Base-by-base conservation (phyloP, 2,329 filamentous ascomycete genomes). In the Verticillium alfalfae region DNA sequence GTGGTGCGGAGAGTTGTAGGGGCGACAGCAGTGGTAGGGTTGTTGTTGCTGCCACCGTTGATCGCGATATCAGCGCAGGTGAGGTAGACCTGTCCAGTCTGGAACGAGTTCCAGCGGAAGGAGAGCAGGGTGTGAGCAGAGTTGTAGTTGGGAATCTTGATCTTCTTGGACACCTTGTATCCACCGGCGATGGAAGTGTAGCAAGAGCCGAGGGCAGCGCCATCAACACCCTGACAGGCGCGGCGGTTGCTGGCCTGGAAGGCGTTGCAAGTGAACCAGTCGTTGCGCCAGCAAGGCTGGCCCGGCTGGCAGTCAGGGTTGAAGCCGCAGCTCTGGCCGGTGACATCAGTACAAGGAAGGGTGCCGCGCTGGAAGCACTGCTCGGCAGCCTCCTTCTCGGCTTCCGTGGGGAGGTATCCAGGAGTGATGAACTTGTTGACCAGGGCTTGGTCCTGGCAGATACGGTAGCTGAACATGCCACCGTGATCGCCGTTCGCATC, bases 401-500 rank as follows among this genome's bases (percentile, higher is more conserved):
- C 78, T 0, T 78, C 70, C 2, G 80, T 84, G 0, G 82, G 81
- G 3, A 80, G 65, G 63, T 84, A 82, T 8, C 66, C 68, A 0
- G 80, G 75, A 1, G 77, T 76, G 1, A 83, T 69, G 66, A 84
- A 78, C 65, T 80, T 79, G 71, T 83, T 75, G 36, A 84, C 79
- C 0, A 85, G 69, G 0, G 70, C 72, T 65, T 84, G 81, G 65
- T 84, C 72, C 64, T 81, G 76, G 66, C 81, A 84, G 64, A 84
- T 78, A 10, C 82, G 79, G 68, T 83, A 84, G 66, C 70, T 76
- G 70, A 83, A 84, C 81, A 84, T 84, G 69, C 81, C 82, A 34
- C 81, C 81, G 64, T 84, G 82, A 65, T 84, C 81, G 0, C 82
- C 82, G 65, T 84, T 84, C 70, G 83, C 71, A 66, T 85, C 82